Base-by-base conservation (phyloP, 371 early-diverging fungal species). In the Mortierella polycephala region DNA sequence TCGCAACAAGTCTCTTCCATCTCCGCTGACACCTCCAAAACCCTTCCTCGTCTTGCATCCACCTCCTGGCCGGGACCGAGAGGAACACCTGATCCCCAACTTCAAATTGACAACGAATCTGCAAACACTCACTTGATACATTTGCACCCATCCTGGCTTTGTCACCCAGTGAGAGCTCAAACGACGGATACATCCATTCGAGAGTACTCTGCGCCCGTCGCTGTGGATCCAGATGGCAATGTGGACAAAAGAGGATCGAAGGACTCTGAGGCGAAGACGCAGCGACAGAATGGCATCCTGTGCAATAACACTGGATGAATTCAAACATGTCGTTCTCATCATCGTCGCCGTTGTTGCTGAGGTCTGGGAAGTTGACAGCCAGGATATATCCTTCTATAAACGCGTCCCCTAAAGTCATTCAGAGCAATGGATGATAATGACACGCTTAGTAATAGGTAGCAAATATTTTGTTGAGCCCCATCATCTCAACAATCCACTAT, bases 161-260 rank as follows among this genome's bases (percentile, higher is more conserved):
- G 37, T 71, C 71, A 0, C 56, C 64, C 30, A 71, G 8, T 1
- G 61, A 53, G 11, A 71, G 30, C 39, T 71, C 61, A 47, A 71
- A 64, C 0, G 65, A 21, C 13, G 71, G 71, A 37, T 71, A 71
- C 49, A 55, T 60, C 71, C 71, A 71, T 14, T 71, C 65, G 5
- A 64, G 57, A 5, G 61, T 13, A 37, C 50, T 49, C 11, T 30
- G 13, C 9, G 49, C 13, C 14, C 50, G 46, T 54, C 16, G 40
- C 55, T 70, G 64, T 37, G 71, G 60, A 44, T 69, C 63, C 5
- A 64, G 65, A 50, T 71, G 71, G 12, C 71, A 71, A 18, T 64
- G 52, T 9, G 64, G 65, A 30, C 71, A 71, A 42, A 64, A 64
- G 9, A 64, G 20, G 42, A 71, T 64, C 8, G 61, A n/a, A 1